phyloP scores from a whole-genome alignment of 2,329 filamentous ascomycete species.

The Xylariales sp. region DNA sequence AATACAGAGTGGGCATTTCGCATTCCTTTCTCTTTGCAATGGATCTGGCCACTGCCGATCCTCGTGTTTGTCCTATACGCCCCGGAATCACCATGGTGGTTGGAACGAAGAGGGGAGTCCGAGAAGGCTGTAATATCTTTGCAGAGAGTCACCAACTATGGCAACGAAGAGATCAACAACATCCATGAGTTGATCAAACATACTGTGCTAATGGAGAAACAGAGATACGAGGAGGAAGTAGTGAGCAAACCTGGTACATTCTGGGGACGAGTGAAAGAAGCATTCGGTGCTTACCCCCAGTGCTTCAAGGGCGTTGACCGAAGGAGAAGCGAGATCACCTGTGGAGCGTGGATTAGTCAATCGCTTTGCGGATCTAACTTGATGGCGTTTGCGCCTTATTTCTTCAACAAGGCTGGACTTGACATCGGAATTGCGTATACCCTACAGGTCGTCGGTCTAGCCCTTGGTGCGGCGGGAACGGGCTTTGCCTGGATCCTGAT shows the following conservation, averaged over 20 bases:
- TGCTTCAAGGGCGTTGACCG: conserved; percentile 33
- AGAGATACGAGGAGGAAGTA: conserved; percentile 25
- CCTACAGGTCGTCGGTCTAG: conserved; percentile 4
- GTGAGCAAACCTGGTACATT: not conserved
- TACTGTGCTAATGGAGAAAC: conserved; percentile 32
- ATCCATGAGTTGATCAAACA: conserved; percentile 27
- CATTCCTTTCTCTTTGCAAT: conserved; percentile 34
- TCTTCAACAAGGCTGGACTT: conserved; percentile 24
- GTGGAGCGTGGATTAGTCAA: conserved; percentile 21
- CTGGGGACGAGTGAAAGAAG: not conserved
- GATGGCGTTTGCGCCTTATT: conserved; percentile 24
- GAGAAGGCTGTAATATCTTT: conserved; percentile 25
- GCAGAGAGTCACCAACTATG: conserved; percentile 23
- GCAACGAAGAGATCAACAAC: too few relatives aligned
- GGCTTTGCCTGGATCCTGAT: conserved; percentile 10
- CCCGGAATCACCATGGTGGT: conserved; percentile 37
- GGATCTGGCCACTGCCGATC: conserved; percentile 32
- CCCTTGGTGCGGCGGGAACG: conserved; percentile 4
- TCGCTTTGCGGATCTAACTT: conserved; percentile 16
- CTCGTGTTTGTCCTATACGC: conserved; percentile 27
- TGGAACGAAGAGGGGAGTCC: conserved; percentile 26
- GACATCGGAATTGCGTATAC: conserved; percentile 5
- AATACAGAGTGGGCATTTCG: conserved; percentile 31
- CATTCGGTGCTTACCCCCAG: conserved; percentile 28
- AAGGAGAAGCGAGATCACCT: conserved; percentile 26